Evolutionary conservation across 2,329 filamentous ascomycete genomes (phyloP).

Genomic region (Clonostachys rhizophaga): DNA sequence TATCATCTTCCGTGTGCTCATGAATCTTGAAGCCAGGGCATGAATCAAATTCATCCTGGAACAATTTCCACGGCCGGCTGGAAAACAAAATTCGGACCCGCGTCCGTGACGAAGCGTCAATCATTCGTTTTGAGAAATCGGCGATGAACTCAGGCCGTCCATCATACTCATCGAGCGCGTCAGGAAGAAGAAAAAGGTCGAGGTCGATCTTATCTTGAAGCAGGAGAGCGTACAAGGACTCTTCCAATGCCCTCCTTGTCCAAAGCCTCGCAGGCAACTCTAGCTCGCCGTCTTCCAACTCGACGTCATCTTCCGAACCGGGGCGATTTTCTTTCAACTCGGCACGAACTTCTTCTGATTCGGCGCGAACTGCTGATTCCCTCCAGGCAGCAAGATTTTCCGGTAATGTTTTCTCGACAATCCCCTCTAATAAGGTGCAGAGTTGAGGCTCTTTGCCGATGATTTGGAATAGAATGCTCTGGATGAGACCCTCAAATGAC

Average conservation of each 20-base stretch:
- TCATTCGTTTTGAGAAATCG: not conserved
- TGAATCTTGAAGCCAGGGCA: not conserved
- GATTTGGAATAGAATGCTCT: not conserved
- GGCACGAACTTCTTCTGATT: too few relatives aligned
- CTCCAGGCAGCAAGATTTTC: too few relatives aligned
- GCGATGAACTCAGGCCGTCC: not conserved
- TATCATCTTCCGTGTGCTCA: not conserved
- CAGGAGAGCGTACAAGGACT: too few relatives aligned
- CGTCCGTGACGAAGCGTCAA: not conserved
- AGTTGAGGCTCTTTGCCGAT: not conserved
- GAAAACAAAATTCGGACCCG: not conserved
- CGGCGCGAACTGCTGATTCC: too few relatives aligned
- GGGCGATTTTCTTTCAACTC: too few relatives aligned
- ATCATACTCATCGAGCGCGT: slow-evolving; percentile 1
- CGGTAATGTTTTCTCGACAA: too few relatives aligned
- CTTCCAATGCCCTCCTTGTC: not conserved
- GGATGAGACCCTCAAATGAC: not conserved
- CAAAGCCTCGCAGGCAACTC: too few relatives aligned
- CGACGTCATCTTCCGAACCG: too few relatives aligned
- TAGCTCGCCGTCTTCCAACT: too few relatives aligned
- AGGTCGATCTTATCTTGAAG: not conserved
- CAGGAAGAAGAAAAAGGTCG: not conserved
- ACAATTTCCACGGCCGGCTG: not conserved
- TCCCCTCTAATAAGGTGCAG: too few relatives aligned
- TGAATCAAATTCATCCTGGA: not conserved